Conservation (phyloP, 768 basidiomycete genomes). For the Collybia sordida region DNA sequence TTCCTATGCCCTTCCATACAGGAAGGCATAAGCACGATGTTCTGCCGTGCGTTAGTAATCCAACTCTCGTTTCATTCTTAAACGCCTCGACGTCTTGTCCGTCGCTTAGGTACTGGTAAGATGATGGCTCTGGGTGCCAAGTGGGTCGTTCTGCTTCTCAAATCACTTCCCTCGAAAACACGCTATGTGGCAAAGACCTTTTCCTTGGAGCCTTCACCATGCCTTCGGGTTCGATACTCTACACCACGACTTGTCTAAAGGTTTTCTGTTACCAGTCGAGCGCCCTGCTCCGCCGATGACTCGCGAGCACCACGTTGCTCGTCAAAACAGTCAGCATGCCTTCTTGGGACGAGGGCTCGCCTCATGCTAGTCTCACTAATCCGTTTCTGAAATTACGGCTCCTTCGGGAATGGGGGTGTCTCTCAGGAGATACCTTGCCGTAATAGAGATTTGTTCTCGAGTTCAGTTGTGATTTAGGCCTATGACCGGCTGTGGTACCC, state of each 20-base stretch:
- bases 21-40: conserved; percentile 37
- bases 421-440: conserved; percentile 17
- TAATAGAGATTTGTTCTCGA: conserved; percentile 64
- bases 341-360: not conserved
- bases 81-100: conserved; percentile 23
- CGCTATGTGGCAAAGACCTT: conserved; percentile 17
- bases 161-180: conserved; percentile 19
- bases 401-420: conserved; percentile 33
- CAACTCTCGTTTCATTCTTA: conserved; percentile 27
- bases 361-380: conserved; percentile 24
- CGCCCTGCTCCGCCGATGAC: conserved; percentile 9
- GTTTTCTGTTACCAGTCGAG: conserved; percentile 2
- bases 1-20: conserved; percentile 38
- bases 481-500: conserved; percentile 10
- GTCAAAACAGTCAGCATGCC: not conserved
- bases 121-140: conserved; percentile 24
- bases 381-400: conserved; percentile 37
- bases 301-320: conserved; percentile 6
- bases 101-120: conserved; percentile 14
- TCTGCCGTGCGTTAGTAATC: conserved; percentile 36
- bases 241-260: conserved; percentile 10
- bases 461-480: conserved; percentile 23
- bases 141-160: conserved; percentile 15
- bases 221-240: conserved; percentile 9
- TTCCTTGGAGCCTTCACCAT: conserved; percentile 11